Evolutionary conservation across 768 basidiomycete species (phyloP), one percentile per base, ranked within the genome.

Genomic region (Tricholomella constricta): DNA sequence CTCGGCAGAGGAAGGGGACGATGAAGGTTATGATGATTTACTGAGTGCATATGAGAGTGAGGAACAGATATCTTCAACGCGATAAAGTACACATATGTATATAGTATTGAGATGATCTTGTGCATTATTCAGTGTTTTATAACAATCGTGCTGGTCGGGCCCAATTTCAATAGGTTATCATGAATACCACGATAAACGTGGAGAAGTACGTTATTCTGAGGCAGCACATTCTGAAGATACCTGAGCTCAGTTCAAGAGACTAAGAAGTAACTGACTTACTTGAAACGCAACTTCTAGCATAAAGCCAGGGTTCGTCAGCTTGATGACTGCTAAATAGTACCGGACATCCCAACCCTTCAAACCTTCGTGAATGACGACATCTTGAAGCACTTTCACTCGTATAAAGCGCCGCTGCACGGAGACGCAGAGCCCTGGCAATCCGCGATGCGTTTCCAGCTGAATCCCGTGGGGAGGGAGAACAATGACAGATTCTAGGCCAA

Each of bases 41-140:
- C 68, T 91, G 54, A 89, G 86, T 64, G 89, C 89, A 17, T 91
- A 91, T 61, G 89, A 91, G 70, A 89, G 89, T 62, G 88, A 89
- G 47, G 88, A 89, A 59, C 25, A 48, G 37, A 38, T 35, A 32
- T 23, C 52, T 60, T 44, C 48, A 19, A 37, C 45, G 19, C 48
- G 48, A 47, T 50, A 38, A 48, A 19, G 23, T 27, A 37, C 27
- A 23, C 17, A 17, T n/a, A 15, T 43, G 22, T 49, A 31, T 4
- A 15, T 51, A 25, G 11, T 17, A 43, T 27, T 17, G 15, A 40
- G 3, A 4, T 6, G 15, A 17, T 17, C 5, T n/a, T n/a, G 15
- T 6, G 15, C 23, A 22, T 36, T 22, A 46, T n/a, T 46, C 6
- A 7, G 17, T 46, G n/a, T 19, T 6, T 34, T 6, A 20, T 12